Evolutionary conservation across 768 basidiomycete genomes (phyloP), one percentile per base, ranked within the genome.

Genomic region (Chalciporus piperatus): DNA sequence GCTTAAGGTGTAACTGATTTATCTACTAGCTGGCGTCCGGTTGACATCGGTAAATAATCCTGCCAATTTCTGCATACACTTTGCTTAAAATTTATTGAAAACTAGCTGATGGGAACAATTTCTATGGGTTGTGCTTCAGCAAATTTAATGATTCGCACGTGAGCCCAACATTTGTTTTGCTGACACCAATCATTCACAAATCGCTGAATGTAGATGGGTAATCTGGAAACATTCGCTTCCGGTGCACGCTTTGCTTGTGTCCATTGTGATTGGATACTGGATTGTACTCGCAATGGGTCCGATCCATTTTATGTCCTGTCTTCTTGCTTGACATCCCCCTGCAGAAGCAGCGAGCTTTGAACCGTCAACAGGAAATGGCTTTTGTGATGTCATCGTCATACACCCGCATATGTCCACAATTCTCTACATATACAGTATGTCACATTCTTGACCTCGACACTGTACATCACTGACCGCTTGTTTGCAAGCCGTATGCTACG

Each of bases 111-210:
- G 3, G 59, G 38, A 17, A 41, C 56, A 20, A 50, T 66, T 20
- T 48, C 30, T 20, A 22, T 67, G 1, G 63, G 50, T 20, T 60
- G 47, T 23, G 12, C 45, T 40, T 68, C 68, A 0, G 50, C 45
- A 17, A 69, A 69, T 43, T 17, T 67, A 41, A 59, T 69, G 57
- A 53, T 69, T 47, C 63, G 68, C 46, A 59, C 61, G 68, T 68
- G 47, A 49, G 66, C 47, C 28, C 8, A 9, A 41, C 3, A 30
- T 3, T 8, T 0, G 19, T 6, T 35, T 23, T 19, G 1, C 27
- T 5, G 27, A 27, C 27, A 22, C 4, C 9, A 35, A 10, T 10
- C 19, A 7, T 23, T 38, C 8, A 12, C 1, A 7, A 43, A 40
- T 56, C 30, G 46, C 42, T 7, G 17, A 50, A 7, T 12, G 10